Evolutionary conservation across 1,139 yeast species (phyloP).

Genomic region (Kodamaea sp.): DNA sequence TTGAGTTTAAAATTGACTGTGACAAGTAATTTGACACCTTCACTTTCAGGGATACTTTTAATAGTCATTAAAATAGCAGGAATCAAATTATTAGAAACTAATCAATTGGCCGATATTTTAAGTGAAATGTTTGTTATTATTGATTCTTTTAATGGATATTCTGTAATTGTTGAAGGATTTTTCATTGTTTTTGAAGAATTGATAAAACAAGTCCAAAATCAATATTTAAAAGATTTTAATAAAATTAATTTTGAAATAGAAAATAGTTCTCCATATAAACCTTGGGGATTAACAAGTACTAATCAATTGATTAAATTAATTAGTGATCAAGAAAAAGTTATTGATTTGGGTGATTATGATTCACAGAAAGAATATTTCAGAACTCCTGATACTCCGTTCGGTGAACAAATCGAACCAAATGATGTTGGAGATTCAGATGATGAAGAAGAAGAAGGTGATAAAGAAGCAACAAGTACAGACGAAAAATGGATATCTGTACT

Average conservation of each 20-base stretch:
- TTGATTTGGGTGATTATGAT: slow-evolving; percentile 33
- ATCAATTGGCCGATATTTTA: slow-evolving; percentile 68
- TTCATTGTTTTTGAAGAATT: slow-evolving; percentile 69
- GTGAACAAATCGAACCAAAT: slow-evolving; percentile 29
- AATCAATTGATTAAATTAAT: slow-evolving; percentile 40
- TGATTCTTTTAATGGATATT: slow-evolving; percentile 83
- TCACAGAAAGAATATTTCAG: slow-evolving; percentile 33
- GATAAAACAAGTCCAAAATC: slow-evolving; percentile 47
- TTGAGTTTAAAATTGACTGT: slow-evolving; percentile 65
- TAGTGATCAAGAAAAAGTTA: slow-evolving; percentile 33
- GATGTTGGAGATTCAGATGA: slow-evolving; percentile 42
- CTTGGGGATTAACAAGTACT: slow-evolving; percentile 52
- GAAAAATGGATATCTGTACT: slow-evolving; percentile 60
- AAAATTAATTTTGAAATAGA: slow-evolving; percentile 16
- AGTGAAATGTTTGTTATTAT: slow-evolving; percentile 70
- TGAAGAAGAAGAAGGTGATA: slow-evolving; percentile 19
- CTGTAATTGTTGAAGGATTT: slow-evolving; percentile 66
- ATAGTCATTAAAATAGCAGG: slow-evolving; percentile 72
- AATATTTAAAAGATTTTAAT: slow-evolving; percentile 25
- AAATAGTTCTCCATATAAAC: slow-evolving; percentile 31
- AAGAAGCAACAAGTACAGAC: slow-evolving; percentile 15
- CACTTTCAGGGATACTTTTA: slow-evolving; percentile 66
- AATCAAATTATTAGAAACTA: slow-evolving; percentile 45
- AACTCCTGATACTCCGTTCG: slow-evolving; percentile 34
- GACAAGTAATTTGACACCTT: slow-evolving; percentile 62